These are phyloP conservation scores for Chlorophyllum brunneum DNA, from an alignment of 768 basidiomycete species.

Conservation along the genomic window DNA sequence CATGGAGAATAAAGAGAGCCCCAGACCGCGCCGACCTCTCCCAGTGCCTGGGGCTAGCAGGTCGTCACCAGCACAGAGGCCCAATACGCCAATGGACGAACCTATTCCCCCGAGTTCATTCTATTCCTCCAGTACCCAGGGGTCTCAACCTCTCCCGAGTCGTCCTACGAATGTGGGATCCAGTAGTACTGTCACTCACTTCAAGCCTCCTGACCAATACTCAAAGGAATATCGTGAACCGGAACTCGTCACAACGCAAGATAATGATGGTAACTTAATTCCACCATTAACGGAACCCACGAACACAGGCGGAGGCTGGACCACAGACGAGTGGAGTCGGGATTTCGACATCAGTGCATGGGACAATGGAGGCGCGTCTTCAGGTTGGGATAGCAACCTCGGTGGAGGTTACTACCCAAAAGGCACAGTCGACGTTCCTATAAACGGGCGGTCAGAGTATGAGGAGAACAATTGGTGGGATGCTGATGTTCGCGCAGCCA, in stretches of 20 bases:
- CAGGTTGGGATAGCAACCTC: slow-evolving; percentile 14
- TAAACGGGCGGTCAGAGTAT: slow-evolving; percentile 54
- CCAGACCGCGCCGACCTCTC: slow-evolving; percentile 42
- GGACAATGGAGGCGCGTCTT: slow-evolving; percentile 3
- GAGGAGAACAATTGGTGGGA: slow-evolving; percentile 78
- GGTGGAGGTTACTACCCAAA: slow-evolving; percentile 25
- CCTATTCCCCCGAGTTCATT: slow-evolving; percentile 23
- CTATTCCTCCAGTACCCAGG: slow-evolving; percentile 27
- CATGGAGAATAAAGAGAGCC: slow-evolving; percentile 49
- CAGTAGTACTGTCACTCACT: slow-evolving; percentile 33
- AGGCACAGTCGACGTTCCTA: slow-evolving; percentile 32
- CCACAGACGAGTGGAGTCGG: slow-evolving; percentile 17
- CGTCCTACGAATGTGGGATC: slow-evolving; percentile 41
- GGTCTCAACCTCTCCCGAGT: slow-evolving; percentile 34
- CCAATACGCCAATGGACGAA: slow-evolving; percentile 36
- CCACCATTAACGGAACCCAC: slow-evolving; percentile 39
- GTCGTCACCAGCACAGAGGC: slow-evolving; percentile 28
- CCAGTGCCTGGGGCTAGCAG: slow-evolving; percentile 37
- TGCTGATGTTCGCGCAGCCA: slow-evolving; percentile 36
- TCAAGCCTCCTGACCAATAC: slow-evolving; percentile 26
- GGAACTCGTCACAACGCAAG: slow-evolving; percentile 47
- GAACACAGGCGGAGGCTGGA: slow-evolving; percentile 15
- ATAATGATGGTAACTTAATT: slow-evolving; percentile 30
- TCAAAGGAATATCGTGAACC: slow-evolving; percentile 48
- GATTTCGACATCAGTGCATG: slow-evolving; percentile 16